Percentiles rank a stretch among this genome's conserved stretches.
These are phyloP conservation scores for Sesbania bispinosa DNA, from an alignment of 306 rosid species.

Conservation along the genomic window DNA sequence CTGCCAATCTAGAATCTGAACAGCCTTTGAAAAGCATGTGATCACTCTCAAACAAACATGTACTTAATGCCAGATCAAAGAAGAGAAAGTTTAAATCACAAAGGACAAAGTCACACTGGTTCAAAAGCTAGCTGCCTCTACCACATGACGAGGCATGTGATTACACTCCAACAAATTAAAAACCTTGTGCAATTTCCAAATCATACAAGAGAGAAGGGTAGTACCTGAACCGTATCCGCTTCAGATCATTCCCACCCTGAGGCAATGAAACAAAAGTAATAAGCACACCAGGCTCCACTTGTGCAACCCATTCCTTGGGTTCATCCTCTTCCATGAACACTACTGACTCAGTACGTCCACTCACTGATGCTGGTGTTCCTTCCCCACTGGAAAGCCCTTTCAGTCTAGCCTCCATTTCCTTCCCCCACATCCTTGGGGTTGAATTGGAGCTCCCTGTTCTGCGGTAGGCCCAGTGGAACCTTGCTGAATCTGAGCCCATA, in stretches of 20 bases:
- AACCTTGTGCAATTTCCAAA: conserved; percentile 30
- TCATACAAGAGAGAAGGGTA: conserved; percentile 11
- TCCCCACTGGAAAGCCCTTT: conserved; percentile 92
- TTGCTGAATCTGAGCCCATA: conserved; percentile 72
- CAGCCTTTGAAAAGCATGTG: conserved; percentile 42
- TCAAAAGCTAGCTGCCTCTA: conserved; percentile 25
- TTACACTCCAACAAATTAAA: conserved; percentile 30
- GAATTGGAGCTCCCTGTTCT: conserved; percentile 84
- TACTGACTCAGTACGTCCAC: conserved; percentile 73
- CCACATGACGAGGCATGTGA: conserved; percentile 38
- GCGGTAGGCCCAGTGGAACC: conserved; percentile 68
- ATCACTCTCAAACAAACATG: conserved; percentile 35
- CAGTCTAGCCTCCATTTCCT: conserved; percentile 72
- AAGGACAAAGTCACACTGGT: conserved; percentile 39
- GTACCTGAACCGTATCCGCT: conserved; percentile 95
- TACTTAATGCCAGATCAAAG: conserved; percentile 34
- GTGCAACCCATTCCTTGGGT: conserved; percentile 96
- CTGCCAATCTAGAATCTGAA: conserved; percentile 38
- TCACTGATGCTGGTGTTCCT: conserved; percentile 89
- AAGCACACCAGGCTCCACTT: conserved; percentile 97
- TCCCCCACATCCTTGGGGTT: conserved; percentile 86
- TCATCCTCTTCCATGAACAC: conserved; percentile 93
- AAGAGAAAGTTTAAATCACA: conserved; percentile 40
- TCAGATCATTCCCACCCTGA: conserved; percentile 93
- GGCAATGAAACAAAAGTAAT: conserved; percentile 93